Evolutionary conservation across 148 eudicot species (phyloP), one percentile per base, ranked within the genome.

Genomic region (Nepenthes gracilis): DNA sequence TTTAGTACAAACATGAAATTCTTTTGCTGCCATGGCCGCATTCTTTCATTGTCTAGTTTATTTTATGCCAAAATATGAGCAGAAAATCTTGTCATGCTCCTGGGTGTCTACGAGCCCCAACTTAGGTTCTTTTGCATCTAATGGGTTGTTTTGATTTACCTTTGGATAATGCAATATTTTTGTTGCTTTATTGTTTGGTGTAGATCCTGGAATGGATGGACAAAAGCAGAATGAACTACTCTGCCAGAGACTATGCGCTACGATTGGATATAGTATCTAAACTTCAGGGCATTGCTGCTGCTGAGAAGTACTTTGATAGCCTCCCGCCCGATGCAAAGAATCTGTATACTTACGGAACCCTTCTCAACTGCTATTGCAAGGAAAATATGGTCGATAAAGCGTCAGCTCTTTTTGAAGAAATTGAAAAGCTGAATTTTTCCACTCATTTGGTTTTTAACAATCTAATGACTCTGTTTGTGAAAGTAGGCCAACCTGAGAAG

Each of bases 201-300:
- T 74, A 91, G 97, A 67, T 91, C 58, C 74, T 87, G 68, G 85
- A 83, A 67, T 91, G 97, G 97, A 83, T 87, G 93, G 83, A 83
- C 35, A 68, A 70, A 68, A 72, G 53, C 59, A 75, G 43, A 66
- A 64, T 2, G n/a, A 67, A 72, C 66, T 62, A 67, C 45, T 63
- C 78, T 6, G 12, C 58, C 60, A 55, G 54, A 15, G 82, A 87
- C 14, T 38, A 67, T 52, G 77, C 86, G 1, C 34, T 78, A 9
- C 81, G 69, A 38, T 61, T 91, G 70, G 83, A 75, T 71, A 79
- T 87, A 32, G 64, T 77, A 13, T 71, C 68, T 36, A 87, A 80
- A 66, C 73, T 54, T 15, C 67, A 71, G 58, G 96, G 90, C 10
- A 58, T 85, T 51, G 63, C 57, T 12, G 85, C 74, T 67, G 93